Percentiles rank a stretch among this genome's conserved stretches.
phyloP scores from a whole-genome alignment of 2,329 filamentous ascomycete genomes.

The Apiospora sp. region DNA sequence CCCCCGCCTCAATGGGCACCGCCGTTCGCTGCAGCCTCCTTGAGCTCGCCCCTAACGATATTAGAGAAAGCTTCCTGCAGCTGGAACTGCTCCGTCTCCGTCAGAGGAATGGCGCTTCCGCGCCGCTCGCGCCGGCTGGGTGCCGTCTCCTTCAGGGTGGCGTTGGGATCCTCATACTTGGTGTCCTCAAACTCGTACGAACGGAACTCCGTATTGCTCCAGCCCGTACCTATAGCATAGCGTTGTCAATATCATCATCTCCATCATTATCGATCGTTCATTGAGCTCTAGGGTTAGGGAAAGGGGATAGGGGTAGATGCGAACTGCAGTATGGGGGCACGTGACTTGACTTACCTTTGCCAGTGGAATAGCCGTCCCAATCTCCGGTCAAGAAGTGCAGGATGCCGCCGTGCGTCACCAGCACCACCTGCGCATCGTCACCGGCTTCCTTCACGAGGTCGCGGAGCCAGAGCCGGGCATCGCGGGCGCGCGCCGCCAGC shows the following conservation, averaged over 20 bases:
- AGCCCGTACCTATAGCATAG: slow-evolving; percentile 67
- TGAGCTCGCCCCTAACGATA: slow-evolving; percentile 15
- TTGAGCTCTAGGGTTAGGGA: neutral
- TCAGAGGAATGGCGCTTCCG: slow-evolving; percentile 50
- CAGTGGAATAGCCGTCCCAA: slow-evolving; percentile 61
- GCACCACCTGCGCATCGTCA: slow-evolving; percentile 69
- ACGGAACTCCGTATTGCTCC: slow-evolving; percentile 77
- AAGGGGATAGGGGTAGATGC: neutral
- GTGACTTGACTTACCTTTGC: slow-evolving; percentile 44
- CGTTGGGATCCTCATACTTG: slow-evolving; percentile 56
- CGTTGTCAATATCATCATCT: neutral
- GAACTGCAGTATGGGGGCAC: neutral
- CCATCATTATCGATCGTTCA: neutral
- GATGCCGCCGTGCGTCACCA: slow-evolving; percentile 85
- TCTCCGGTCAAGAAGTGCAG: slow-evolving; percentile 87
- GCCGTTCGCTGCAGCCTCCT: neutral
- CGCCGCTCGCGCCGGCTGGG: slow-evolving; percentile 56
- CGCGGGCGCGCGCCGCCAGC: slow-evolving; percentile 67
- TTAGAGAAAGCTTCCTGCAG: slow-evolving; percentile 48
- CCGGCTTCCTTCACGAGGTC: slow-evolving; percentile 50
- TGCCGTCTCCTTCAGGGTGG: slow-evolving; percentile 56
- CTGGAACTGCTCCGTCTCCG: slow-evolving; percentile 55
- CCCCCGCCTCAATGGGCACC: neutral
- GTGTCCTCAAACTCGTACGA: slow-evolving; percentile 70
- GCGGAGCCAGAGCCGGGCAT: slow-evolving; percentile 66